phyloP scores from a whole-genome alignment of 2,329 filamentous ascomycete genomes.

The Sporothrix phasma region DNA sequence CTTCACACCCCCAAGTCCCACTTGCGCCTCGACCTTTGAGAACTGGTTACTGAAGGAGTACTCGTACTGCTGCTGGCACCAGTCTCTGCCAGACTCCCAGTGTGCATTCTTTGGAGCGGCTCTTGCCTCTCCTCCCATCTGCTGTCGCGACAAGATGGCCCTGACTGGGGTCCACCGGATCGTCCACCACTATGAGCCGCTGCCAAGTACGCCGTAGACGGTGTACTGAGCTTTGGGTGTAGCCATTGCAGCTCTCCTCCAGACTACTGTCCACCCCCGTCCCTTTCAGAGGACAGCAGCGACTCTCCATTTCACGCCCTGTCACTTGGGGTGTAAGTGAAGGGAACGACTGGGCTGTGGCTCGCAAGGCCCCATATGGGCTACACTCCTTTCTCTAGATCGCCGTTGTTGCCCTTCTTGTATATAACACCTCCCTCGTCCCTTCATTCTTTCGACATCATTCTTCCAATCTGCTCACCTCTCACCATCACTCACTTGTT shows the following conservation, averaged over 20 bases:
- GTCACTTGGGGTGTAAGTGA: constrained; percentile 5
- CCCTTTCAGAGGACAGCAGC: constrained; percentile 6
- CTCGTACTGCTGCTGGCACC: not conserved
- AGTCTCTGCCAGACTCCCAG: not conserved
- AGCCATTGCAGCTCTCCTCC: not conserved
- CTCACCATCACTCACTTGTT: constrained; percentile 1
- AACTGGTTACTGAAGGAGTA: no score
- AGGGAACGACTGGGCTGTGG: not conserved
- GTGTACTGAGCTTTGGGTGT: not conserved
- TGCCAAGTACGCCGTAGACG: not conserved
- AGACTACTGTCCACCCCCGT: not conserved
- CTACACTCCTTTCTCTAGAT: constrained; percentile 5
- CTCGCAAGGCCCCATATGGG: not conserved
- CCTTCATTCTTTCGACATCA: constrained; percentile 14
- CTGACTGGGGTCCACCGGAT: not conserved
- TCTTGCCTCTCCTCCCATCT: not conserved
- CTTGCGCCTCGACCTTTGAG: no score
- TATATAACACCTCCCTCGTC: constrained; percentile 15
- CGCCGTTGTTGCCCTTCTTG: not conserved
- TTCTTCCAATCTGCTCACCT: constrained; percentile 10
- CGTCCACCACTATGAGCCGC: constrained; percentile 1
- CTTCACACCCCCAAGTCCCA: not conserved
- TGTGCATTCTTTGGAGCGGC: constrained; percentile 13
- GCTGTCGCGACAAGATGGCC: not conserved
- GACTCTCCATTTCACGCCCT: constrained; percentile 1